A percentile compares a stretch with the other conserved stretches of the same genome.
phyloP scores from a whole-genome alignment of 2,329 filamentous ascomycete genomes.

The Lasiodiplodia gonubiensis region DNA sequence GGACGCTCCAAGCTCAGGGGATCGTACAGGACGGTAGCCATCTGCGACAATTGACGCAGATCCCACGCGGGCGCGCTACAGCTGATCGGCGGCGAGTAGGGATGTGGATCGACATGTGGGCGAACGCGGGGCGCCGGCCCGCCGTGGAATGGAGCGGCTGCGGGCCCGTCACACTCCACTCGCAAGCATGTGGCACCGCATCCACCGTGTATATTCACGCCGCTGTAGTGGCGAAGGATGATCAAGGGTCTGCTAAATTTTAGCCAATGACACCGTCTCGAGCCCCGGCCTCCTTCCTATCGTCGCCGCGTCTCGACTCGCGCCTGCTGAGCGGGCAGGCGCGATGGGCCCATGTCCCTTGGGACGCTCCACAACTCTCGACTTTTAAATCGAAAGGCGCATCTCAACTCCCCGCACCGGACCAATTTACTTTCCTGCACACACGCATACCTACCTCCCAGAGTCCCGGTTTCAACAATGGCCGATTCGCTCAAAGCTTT shows the following conservation, averaged over 20 bases:
- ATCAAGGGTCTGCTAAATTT: not conserved
- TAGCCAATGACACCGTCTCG: not conserved
- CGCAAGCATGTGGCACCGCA: not conserved
- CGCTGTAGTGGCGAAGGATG: not conserved
- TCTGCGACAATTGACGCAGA: not conserved
- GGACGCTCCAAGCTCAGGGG: not conserved
- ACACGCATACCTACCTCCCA: not conserved
- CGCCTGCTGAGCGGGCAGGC: not conserved
- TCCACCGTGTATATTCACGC: not conserved
- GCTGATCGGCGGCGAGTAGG: not conserved
- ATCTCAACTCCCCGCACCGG: not conserved
- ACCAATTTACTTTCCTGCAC: not conserved
- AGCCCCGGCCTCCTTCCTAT: not conserved
- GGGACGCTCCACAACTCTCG: no score
- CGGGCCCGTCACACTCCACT: not conserved
- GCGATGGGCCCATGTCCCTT: not conserved
- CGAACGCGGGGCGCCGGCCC: not conserved
- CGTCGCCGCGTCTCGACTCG: not conserved
- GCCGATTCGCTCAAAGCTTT: constrained; percentile 9
- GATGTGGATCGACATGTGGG: not conserved
- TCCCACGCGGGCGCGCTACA: not conserved
- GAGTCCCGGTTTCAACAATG: not conserved
- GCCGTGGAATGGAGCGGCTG: not conserved
- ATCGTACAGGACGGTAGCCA: not conserved
- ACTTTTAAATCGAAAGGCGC: not conserved